phyloP scores from a whole-genome alignment of 2,329 filamentous ascomycete genomes.

The Boeremia exigua region DNA sequence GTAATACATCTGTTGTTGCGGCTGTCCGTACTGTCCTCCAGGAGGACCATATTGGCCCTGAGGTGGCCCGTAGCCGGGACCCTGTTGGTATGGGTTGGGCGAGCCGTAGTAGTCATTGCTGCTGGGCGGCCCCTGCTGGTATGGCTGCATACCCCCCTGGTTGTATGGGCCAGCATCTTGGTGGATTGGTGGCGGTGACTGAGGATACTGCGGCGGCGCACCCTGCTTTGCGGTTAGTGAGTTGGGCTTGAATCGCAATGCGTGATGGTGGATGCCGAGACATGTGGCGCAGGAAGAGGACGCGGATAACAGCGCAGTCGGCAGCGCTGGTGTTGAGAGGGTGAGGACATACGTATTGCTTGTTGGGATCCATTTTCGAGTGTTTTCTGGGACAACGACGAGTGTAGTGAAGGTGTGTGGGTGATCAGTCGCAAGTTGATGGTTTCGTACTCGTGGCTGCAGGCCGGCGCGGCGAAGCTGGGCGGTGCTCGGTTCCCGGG shows the following conservation, averaged over 20 bases:
- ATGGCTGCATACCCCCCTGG: conserved; percentile 19
- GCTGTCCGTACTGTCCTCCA: conserved; percentile 37
- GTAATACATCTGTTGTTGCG: conserved; percentile 47
- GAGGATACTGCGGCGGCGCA: conserved; percentile 45
- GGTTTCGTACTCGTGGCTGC: conserved; percentile 11
- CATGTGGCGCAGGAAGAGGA: conserved; percentile 9
- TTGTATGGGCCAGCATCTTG: conserved; percentile 37
- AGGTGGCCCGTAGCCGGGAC: conserved; percentile 25
- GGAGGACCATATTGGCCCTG: conserved; percentile 33
- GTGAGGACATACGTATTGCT: conserved; percentile 38
- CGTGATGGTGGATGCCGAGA: conserved; percentile 1
- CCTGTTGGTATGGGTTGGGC: conserved; percentile 32
- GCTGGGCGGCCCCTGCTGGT: conserved; percentile 21
- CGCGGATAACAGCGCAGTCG: background rate
- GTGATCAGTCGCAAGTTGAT: conserved; percentile 9
- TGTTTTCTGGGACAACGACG: background rate
- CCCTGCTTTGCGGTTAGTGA: conserved; percentile 27
- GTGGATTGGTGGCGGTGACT: conserved; percentile 40
- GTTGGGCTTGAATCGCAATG: conserved; percentile 16
- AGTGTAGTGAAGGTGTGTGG: conserved; percentile 16
- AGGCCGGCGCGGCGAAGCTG: conserved; percentile 27
- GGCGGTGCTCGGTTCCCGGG: conserved; percentile 20
- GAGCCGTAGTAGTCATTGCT: conserved; percentile 26
- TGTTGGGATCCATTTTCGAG: conserved; percentile 18
- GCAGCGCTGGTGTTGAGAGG: background rate